Evolutionary conservation across 306 rosid species (phyloP).

Genomic region (Inga leiocalycina): DNA sequence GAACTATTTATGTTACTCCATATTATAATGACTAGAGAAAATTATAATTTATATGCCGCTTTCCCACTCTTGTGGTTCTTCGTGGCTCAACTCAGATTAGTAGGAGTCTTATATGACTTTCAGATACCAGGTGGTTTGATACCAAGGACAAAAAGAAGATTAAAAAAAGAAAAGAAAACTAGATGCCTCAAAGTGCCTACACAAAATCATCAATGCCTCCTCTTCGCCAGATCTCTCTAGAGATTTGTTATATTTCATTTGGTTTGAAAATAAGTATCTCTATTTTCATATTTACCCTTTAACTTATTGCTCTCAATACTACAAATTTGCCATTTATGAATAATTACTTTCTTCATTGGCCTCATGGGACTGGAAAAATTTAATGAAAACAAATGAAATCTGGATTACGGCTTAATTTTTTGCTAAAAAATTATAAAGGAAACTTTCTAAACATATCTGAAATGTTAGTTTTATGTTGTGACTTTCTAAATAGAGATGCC

Average conservation of each 20-base stretch:
- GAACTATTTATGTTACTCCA: not conserved
- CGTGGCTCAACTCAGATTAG: too few relatives aligned
- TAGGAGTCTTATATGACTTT: too few relatives aligned
- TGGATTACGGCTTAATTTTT: not conserved
- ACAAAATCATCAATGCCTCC: not conserved
- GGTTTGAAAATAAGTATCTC: not conserved
- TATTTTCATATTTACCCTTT: not conserved
- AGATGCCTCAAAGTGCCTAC: slow-evolving; percentile 17
- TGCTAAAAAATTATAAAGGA: not conserved
- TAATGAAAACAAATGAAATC: not conserved
- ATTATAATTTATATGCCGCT: too few relatives aligned
- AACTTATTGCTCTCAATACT: not conserved
- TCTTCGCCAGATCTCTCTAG: slow-evolving; percentile 13
- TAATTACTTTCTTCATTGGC: not conserved
- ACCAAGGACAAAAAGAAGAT: too few relatives aligned
- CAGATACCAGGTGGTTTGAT: too few relatives aligned
- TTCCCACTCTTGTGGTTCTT: too few relatives aligned
- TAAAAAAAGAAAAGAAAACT: not conserved
- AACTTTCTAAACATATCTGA: not conserved
- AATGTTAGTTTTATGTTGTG: slow-evolving; percentile 11
- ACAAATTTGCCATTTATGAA: not conserved
- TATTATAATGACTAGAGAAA: not conserved
- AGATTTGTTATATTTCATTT: slow-evolving; percentile 19
- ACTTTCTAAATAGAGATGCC: slow-evolving; percentile 51
- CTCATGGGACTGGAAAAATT: not conserved